Percentiles rank a stretch among this genome's conserved stretches.
Conservation (phyloP, 2,329 filamentous ascomycete species). For the Phaeophleospora eucalypticola region DNA sequence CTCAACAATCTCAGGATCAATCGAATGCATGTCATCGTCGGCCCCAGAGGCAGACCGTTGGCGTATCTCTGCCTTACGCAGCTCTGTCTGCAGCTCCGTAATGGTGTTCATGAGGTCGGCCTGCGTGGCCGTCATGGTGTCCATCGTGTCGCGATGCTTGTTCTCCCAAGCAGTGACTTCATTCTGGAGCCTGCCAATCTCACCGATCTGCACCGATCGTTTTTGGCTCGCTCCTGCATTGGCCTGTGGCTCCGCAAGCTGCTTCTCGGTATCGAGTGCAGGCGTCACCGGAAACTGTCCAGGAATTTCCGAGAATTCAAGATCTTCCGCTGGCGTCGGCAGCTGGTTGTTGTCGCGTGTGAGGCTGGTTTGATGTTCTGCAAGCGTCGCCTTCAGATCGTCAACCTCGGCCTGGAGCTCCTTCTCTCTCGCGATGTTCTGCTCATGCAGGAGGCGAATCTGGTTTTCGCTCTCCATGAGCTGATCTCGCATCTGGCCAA, state of each 20-base stretch:
- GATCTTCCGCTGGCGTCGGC: constrained; percentile 22
- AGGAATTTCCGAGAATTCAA: constrained; percentile 29
- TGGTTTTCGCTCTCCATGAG: constrained; percentile 79
- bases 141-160: constrained; percentile 68
- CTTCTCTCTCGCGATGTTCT: constrained; percentile 68
- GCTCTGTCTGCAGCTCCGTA: constrained; percentile 64
- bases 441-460: constrained; percentile 67
- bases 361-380: constrained; percentile 26
- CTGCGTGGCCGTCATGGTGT: constrained; percentile 69
- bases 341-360: constrained; percentile 12
- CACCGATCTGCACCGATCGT: constrained; percentile 32
- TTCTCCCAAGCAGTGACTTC: constrained; percentile 72
- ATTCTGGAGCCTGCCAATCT: constrained; percentile 62
- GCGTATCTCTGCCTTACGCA: constrained; percentile 36
- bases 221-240: constrained; percentile 14
- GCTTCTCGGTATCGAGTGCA: constrained; percentile 24
- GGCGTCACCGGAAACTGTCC: constrained; percentile 39
- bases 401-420: constrained; percentile 70
- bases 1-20: constrained; percentile 32
- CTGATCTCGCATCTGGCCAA: constrained; percentile 82
- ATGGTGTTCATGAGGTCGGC: constrained; percentile 68
- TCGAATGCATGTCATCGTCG: constrained; percentile 2
- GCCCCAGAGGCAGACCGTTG: constrained; percentile 25
- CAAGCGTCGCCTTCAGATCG: constrained; percentile 57
- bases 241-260: constrained; percentile 27